These are phyloP conservation scores for Talaromyces sp. DNA, from an alignment of 2,329 filamentous ascomycete species.

Conservation along the genomic window DNA sequence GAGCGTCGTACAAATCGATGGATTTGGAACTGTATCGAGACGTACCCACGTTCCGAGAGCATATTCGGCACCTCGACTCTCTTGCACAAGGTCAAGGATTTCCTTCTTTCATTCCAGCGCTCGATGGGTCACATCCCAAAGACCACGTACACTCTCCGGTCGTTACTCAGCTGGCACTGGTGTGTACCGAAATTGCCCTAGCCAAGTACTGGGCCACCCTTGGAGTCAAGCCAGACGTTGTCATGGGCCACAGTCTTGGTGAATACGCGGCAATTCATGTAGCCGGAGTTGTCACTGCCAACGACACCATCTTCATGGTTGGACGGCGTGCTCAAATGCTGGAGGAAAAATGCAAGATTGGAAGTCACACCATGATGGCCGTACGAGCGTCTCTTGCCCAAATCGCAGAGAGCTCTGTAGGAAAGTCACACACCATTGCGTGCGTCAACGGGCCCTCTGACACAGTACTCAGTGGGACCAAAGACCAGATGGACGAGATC, in stretches of 20 bases:
- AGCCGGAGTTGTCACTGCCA: conserved; percentile 30
- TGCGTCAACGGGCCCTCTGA: conserved; percentile 73
- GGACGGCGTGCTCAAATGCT: conserved; percentile 63
- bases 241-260: conserved; percentile 33
- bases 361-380: conserved; percentile 63
- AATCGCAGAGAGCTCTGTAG: conserved; percentile 44
- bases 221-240: conserved; percentile 21
- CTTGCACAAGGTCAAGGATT: conserved; percentile 25
- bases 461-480: conserved; percentile 62
- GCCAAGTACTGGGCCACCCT: conserved; percentile 26
- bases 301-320: conserved; percentile 57
- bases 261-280: conserved; percentile 35
- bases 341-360: conserved; percentile 58
- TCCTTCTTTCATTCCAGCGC: conserved; percentile 21
- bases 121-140: conserved; percentile 15
- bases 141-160: conserved; percentile 15
- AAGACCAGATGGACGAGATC: conserved; percentile 55
- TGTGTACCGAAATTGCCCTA: conserved; percentile 40
- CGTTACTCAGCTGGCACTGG: conserved; percentile 34
- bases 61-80: conserved; percentile 25
- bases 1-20: conserved; percentile 19
- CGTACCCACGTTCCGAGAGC: conserved; percentile 19
- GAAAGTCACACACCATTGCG: conserved; percentile 49
- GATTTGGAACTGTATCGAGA: conserved; percentile 24
- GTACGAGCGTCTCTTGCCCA: conserved; percentile 39